A percentile compares a stretch with the other conserved stretches of the same genome.
phyloP scores from a whole-genome alignment of 2,329 filamentous ascomycete species.

The Gaeumannomyces sp. region DNA sequence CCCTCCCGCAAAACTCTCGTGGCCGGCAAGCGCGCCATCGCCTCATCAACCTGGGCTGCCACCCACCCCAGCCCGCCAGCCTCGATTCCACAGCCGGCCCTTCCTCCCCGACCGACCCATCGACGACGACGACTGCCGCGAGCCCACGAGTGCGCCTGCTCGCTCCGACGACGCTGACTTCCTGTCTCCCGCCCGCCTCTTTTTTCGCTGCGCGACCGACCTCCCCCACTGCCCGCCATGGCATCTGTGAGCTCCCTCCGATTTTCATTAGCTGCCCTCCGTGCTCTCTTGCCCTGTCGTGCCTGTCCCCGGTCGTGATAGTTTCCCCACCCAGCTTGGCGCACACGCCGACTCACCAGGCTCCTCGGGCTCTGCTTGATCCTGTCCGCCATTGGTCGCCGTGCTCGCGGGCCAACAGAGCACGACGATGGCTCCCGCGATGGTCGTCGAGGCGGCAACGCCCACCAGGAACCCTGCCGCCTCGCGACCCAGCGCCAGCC shows the following conservation, averaged over 20 bases:
- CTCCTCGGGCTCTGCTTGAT: not conserved
- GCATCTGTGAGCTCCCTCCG: slow-evolving; percentile 13
- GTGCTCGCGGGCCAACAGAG: not conserved
- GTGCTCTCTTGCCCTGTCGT: not conserved
- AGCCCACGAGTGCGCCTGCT: not conserved
- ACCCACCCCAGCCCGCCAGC: not conserved
- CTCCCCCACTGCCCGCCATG: slow-evolving; percentile 9
- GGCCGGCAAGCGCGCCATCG: not conserved
- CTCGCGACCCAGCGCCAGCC: slow-evolving; percentile 3
- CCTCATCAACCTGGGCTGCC: not conserved
- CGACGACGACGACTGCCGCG: not conserved
- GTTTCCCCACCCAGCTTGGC: not conserved
- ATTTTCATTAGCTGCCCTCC: not conserved
- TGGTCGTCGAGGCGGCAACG: not conserved
- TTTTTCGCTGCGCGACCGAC: not conserved
- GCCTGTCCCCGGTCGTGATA: not conserved
- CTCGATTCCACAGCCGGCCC: not conserved
- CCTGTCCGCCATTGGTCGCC: not conserved
- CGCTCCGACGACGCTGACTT: not conserved
- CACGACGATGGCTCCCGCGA: not conserved
- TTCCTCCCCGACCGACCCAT: not conserved
- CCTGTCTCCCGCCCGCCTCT: slow-evolving; percentile 5
- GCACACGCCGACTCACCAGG: not conserved
- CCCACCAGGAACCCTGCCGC: slow-evolving; percentile 3
- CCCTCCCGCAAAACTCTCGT: not conserved